A percentile compares a stretch with the other conserved stretches of the same genome.
Conservation (phyloP, 2,329 filamentous ascomycete genomes). For the Aspergillus candidus region DNA sequence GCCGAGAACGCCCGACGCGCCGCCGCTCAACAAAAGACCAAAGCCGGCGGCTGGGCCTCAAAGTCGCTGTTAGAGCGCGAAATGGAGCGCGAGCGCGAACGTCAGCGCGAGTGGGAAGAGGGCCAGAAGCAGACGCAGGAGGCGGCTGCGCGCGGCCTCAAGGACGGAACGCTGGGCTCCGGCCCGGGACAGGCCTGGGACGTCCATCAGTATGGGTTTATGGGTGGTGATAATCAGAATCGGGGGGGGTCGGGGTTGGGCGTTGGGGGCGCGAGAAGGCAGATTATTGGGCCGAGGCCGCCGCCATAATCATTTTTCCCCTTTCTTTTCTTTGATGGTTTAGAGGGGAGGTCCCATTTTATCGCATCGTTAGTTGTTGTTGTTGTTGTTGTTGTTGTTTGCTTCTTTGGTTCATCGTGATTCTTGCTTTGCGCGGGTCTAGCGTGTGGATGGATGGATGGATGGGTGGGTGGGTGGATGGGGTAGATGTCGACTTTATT, state of each 20-base stretch:
- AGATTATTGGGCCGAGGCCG: slow-evolving; percentile 58
- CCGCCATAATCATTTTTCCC: slow-evolving; percentile 24
- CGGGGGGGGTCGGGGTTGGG: slow-evolving; percentile 45
- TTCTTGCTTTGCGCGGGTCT: too few relatives aligned
- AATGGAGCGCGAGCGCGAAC: slow-evolving; percentile 61
- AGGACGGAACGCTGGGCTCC: slow-evolving; percentile 40
- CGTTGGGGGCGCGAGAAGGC: slow-evolving; percentile 52
- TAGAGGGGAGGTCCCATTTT: too few relatives aligned
- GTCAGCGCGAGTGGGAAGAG: slow-evolving; percentile 61
- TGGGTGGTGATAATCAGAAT: slow-evolving; percentile 58
- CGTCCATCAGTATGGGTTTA: slow-evolving; percentile 59
- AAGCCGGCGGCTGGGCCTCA: slow-evolving; percentile 55
- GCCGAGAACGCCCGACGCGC: slow-evolving; percentile 50
- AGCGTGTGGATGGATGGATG: too few relatives aligned
- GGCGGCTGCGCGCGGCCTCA: slow-evolving; percentile 38
- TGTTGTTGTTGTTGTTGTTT: too few relatives aligned
- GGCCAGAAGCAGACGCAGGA: slow-evolving; percentile 48
- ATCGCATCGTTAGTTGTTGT: too few relatives aligned
- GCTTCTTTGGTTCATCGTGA: too few relatives aligned
- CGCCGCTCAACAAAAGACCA: slow-evolving; percentile 52
- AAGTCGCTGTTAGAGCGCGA: slow-evolving; percentile 60
- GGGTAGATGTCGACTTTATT: too few relatives aligned
- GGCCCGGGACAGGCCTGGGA: slow-evolving; percentile 52
- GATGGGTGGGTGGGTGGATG: too few relatives aligned
- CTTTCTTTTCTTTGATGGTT: too few relatives aligned